Conservation (phyloP, 495 filamentous ascomycete species). For the Xanthoparmelia taractica region DNA sequence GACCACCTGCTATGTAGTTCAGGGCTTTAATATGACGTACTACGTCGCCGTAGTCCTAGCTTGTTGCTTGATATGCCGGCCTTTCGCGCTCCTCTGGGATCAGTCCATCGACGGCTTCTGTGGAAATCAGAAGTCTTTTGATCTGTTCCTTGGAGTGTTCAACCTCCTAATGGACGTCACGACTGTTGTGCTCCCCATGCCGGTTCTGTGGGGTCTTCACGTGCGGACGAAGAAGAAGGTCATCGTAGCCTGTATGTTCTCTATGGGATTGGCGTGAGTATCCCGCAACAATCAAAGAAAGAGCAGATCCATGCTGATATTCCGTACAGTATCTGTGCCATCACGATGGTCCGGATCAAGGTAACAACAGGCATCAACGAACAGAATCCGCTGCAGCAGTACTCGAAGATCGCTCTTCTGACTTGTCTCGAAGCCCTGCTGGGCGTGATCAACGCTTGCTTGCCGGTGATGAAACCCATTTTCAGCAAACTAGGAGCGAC, state of each 20-base stretch:
- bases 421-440: conserved; percentile 17
- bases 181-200: conserved; percentile 38
- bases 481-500: conserved; percentile 7
- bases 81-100: conserved; percentile 31
- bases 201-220: conserved; percentile 36
- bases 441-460: conserved; percentile 18
- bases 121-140: conserved; percentile 29
- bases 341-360: conserved; percentile 17
- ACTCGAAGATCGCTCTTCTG: conserved; percentile 16
- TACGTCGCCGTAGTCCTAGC: conserved; percentile 24
- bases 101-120: conserved; percentile 25
- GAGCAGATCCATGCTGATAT: background rate
- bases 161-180: conserved; percentile 34
- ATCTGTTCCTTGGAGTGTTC: conserved; percentile 29
- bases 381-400: conserved; percentile 14
- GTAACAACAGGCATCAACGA: conserved; percentile 11
- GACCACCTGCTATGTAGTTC: conserved; percentile 27
- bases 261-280: conserved; percentile 20
- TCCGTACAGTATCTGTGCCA: conserved; percentile 17
- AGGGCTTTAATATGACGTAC: conserved; percentile 20
- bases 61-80: conserved; percentile 33
- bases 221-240: conserved; percentile 32
- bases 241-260: conserved; percentile 22
- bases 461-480: conserved; percentile 21
- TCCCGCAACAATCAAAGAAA: background rate